Base-by-base conservation (phyloP, 257 asterid genomes). In the Asclepias syriaca region DNA sequence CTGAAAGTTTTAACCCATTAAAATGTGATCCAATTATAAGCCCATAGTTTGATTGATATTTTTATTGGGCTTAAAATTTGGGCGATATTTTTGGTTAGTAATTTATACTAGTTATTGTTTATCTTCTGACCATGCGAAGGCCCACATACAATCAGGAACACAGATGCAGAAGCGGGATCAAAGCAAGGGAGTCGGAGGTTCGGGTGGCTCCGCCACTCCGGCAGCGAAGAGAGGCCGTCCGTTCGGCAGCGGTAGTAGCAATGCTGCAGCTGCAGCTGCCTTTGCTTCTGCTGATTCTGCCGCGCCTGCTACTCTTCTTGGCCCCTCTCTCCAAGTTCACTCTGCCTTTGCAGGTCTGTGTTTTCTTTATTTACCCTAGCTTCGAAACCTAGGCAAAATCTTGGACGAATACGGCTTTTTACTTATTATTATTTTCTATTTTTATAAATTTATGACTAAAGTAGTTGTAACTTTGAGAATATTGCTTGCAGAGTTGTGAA, bases 201-300 rank as follows among this genome's bases (percentile, higher is more conserved):
- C 87, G 2, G 91, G 90, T 19, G 92, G 93, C 80, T 81, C 93
- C 84, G 88, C 84, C 76, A 57, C 87, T 56, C 91, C 98, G 50
- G 79, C 96, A 67, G 84, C 97, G 64, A 91, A 91, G 85, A 84
- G 98, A 68, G 98, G 98, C 61, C 97, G 96, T 2, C 97, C 97
- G 4, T 77, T 87, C 67, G 98, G 97, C 14, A 85, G 96, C 58
- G 95, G 89, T 65, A 77, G 70, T 75, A 79, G 78, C 78, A 82
- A 81, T 57, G 84, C 92, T 6, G 68, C 87, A 0, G 81, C 77
- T 8, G 77, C 77, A 0, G 73, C 78, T 0, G 81, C 85, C 0
- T 80, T 86, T 2, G 83, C 82, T 8, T 78, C 83, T 15, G 89
- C 87, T 19, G 97, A 93, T 63, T 69, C 92, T 45, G 80, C 75